Conservation (phyloP, 306 rosid species). For the Dryas octopetala region DNA sequence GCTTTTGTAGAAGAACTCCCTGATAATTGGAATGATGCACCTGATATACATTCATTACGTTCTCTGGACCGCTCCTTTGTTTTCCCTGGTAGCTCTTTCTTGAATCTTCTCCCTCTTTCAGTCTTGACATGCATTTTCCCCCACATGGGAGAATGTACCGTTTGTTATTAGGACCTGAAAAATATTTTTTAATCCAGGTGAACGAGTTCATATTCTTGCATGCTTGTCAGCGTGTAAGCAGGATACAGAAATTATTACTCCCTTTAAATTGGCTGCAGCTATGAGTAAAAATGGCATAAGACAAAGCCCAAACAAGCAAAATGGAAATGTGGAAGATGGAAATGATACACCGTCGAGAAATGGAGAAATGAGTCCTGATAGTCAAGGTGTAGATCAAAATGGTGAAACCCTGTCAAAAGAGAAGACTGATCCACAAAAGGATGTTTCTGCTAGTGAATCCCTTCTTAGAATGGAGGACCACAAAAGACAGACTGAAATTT, state of each 20-base stretch:
- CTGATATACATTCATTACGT: slow-evolving; percentile 67
- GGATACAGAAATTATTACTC: slow-evolving; percentile 71
- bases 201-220: slow-evolving; percentile 87
- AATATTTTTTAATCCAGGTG: slow-evolving; percentile 65
- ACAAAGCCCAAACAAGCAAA: slow-evolving; percentile 53
- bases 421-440: slow-evolving; percentile 32
- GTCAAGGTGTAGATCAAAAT: slow-evolving; percentile 43
- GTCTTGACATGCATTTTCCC: slow-evolving; percentile 30
- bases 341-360: slow-evolving; percentile 34
- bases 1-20: slow-evolving; percentile 75
- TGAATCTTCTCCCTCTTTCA: slow-evolving; percentile 24
- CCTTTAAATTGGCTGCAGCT: slow-evolving; percentile 73
- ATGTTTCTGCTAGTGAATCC: slow-evolving; percentile 58
- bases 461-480: slow-evolving; percentile 68
- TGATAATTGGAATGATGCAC: slow-evolving; percentile 65
- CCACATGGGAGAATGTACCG: slow-evolving; percentile 21
- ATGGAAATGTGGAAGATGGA: slow-evolving; percentile 44
- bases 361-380: slow-evolving; percentile 43
- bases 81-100: slow-evolving; percentile 72
- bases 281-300: slow-evolving; percentile 61
- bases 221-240: slow-evolving; percentile 89
- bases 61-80: slow-evolving; percentile 79
- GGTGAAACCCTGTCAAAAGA: slow-evolving; percentile 39
- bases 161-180: slow-evolving; percentile 41
- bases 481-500: slow-evolving; percentile 54